Evolutionary conservation across 2,329 filamentous ascomycete species (phyloP), one percentile per base, ranked within the genome.

Genomic region (Colletotrichum musicola): DNA sequence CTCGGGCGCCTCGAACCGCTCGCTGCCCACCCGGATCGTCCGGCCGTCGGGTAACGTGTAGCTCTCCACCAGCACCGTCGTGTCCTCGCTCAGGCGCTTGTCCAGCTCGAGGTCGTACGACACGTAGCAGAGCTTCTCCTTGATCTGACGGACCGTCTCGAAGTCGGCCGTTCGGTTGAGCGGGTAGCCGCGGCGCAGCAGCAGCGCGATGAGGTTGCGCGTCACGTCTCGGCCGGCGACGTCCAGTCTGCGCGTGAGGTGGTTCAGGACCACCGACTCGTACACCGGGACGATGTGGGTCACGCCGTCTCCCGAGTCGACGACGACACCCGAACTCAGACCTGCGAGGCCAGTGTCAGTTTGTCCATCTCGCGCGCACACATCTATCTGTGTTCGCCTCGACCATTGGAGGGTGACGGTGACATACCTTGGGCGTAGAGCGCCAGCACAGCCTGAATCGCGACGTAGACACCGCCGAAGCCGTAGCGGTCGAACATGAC

Each of bases 101-200:
- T 99, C 96, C 63, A 99, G 87, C 81, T 97, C 94, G 65, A 99
- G 89, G 80, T 99, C 96, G 85, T 98, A 99, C 13, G 95, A 98
- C 65, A 99, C 95, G 80, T 99, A 99, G 87, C 96, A 98, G 59
- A 99, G 92, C 87, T 99, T 99, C 87, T 99, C 96, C 85, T 99
- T 99, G 85, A 99, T 98, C 81, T 98, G 95, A 71, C 96, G 93
- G 64, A 99, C 96, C 4, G 96, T 99, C 83, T 99, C 96, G 81
- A 99, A 99, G 81, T 99, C 96, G 78, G 96, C 96, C 13, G 96
- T 99, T 80, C 96, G 90, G 89, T 99, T 99, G 71, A 99, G 90
- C 42, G 96, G 94, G 81, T 99, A 99, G 51, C 96, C 96, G 74
- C 96, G 90, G 77, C 96, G 93, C 66, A 97, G 89, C 20, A 99